Evolutionary conservation across 2,329 filamentous ascomycete species (phyloP).

Genomic region (Cucurbitaria berberidis): DNA sequence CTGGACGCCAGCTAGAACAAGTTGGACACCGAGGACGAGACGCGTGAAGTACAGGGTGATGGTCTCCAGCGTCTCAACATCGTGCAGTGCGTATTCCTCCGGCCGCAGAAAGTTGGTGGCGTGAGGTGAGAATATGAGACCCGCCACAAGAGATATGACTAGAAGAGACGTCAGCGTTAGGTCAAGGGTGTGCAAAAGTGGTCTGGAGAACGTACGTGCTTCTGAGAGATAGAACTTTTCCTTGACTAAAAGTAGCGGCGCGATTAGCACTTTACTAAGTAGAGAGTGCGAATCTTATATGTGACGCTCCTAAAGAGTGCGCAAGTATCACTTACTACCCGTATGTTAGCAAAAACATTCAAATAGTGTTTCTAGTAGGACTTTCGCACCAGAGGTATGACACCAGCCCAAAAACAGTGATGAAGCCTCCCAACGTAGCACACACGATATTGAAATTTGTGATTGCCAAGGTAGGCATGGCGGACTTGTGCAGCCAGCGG

Average conservation of each 20-base stretch:
- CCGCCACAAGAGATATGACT: constrained; percentile 85
- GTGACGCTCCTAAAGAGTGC: no score
- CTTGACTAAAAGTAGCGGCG: no score
- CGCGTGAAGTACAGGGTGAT: constrained; percentile 86
- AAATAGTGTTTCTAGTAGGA: no score
- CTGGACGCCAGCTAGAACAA: constrained; percentile 87
- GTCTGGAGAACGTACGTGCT: constrained; percentile 67
- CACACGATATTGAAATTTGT: constrained; percentile 86
- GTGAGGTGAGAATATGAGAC: constrained; percentile 78
- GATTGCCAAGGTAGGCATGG: constrained; percentile 67
- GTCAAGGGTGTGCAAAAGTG: not conserved
- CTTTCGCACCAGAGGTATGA: constrained; percentile 86
- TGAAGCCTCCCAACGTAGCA: constrained; percentile 81
- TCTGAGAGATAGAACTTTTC: constrained; percentile 92
- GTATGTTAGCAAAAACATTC: no score
- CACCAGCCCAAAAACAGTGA: constrained; percentile 87
- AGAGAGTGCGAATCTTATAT: no score
- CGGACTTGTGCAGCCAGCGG: not conserved
- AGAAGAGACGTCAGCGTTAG: not conserved
- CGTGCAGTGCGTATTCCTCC: constrained; percentile 71
- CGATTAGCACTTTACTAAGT: no score
- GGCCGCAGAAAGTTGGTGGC: constrained; percentile 77
- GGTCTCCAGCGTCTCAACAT: constrained; percentile 65
- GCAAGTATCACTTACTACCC: no score
- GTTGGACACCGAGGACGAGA: constrained; percentile 86